phyloP scores from a whole-genome alignment of 2,329 filamentous ascomycete genomes.

The Ascochyta clinopodiicola region DNA sequence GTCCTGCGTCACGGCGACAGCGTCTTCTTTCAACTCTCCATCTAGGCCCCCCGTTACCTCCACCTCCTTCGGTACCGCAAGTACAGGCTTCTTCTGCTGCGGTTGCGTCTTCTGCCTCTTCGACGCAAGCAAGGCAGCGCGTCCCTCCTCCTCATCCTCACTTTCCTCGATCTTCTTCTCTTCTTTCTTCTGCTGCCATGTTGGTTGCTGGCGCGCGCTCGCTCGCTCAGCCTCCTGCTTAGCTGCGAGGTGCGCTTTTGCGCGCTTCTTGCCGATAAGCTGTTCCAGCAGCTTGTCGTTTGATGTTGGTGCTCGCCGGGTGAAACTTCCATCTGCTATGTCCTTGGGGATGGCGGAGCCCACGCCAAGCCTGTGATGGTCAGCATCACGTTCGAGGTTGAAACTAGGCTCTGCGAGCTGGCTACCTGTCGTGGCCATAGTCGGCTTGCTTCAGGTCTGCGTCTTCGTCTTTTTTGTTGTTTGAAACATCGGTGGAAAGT shows the following conservation, averaged over 20 bases:
- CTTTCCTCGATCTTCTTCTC: conserved; percentile 37
- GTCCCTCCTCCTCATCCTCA: conserved; percentile 50
- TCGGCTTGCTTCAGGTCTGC: conserved; percentile 63
- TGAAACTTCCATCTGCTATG: conserved; percentile 47
- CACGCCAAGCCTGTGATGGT: conserved; percentile 45
- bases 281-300: conserved; percentile 53
- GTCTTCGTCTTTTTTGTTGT: conserved; percentile 54
- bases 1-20: conserved; percentile 1
- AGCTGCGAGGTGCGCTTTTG: conserved; percentile 39
- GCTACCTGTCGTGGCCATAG: conserved; percentile 61
- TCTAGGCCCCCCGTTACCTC: background rate
- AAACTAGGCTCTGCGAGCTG: background rate
- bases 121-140: conserved; percentile 20
- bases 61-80: background rate
- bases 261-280: conserved; percentile 53
- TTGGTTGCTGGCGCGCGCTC: conserved; percentile 31
- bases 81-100: too few species aligned
- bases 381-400: background rate
- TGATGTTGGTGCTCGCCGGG: conserved; percentile 45
- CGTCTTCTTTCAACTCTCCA: background rate
- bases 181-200: conserved; percentile 19
- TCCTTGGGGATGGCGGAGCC: conserved; percentile 47
- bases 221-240: conserved; percentile 32
- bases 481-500: conserved; percentile 46
- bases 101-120: too few species aligned